Evolutionary conservation across 2,329 filamentous ascomycete genomes (phyloP).

Genomic region (Colletotrichum sublineola): DNA sequence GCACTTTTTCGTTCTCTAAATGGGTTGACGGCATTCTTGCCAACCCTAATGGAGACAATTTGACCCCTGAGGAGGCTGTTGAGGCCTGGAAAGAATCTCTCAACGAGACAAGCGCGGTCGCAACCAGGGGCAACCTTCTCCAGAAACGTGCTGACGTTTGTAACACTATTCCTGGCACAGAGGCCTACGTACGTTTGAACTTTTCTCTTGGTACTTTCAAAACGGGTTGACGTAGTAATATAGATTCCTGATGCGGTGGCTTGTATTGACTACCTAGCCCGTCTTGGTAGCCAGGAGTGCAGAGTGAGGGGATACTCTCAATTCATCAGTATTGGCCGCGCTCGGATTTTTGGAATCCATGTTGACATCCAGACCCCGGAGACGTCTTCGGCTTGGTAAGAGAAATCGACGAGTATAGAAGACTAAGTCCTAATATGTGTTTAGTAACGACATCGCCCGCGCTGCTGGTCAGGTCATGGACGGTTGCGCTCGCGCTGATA

Average conservation of each 20-base stretch:
- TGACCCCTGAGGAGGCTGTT: constrained; percentile 32
- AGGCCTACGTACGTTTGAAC: constrained; percentile 23
- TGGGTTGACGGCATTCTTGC: constrained; percentile 39
- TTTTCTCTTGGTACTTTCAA: too few relatives aligned
- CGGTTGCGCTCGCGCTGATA: constrained; percentile 35
- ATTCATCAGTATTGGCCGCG: constrained; percentile 21
- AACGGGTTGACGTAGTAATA: too few relatives aligned
- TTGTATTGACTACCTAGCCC: constrained; percentile 37
- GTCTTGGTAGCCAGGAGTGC: constrained; percentile 18
- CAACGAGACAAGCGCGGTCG: neutral
- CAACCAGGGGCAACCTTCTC: neutral
- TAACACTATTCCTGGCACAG: constrained; percentile 15
- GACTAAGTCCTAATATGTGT: neutral
- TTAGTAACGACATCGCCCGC: constrained; percentile 37
- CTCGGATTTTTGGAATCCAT: constrained; percentile 14
- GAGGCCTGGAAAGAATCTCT: constrained; percentile 18
- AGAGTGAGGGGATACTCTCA: neutral
- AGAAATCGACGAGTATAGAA: neutral
- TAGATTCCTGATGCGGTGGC: constrained; percentile 34
- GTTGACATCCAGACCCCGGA: neutral
- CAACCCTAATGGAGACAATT: constrained; percentile 34
- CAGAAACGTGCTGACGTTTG: constrained; percentile 20
- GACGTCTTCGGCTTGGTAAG: constrained; percentile 36
- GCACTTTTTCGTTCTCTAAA: constrained; percentile 30
- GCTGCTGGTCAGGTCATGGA: constrained; percentile 36